Evolutionary conservation across 352 stramenopile species (phyloP).

Genomic region (Phytophthora rubi): DNA sequence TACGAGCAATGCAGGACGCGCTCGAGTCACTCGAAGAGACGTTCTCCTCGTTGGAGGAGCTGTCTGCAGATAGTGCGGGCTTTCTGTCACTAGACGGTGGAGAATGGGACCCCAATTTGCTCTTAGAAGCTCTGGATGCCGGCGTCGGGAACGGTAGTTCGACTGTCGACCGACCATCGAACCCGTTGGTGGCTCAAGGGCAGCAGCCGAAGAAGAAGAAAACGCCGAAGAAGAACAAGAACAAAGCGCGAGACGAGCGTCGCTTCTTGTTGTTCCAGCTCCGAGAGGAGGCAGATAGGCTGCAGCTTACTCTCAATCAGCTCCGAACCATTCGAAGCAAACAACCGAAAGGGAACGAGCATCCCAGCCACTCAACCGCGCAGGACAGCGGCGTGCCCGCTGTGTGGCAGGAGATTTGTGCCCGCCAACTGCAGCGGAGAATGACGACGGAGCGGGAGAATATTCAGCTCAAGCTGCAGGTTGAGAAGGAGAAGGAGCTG

Average conservation of each 20-base stretch:
- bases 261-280: background rate
- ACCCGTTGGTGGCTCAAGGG: background rate
- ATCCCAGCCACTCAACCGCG: background rate
- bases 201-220: background rate
- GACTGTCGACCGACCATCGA: background rate
- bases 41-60: constrained; percentile 27
- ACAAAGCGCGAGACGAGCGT: background rate
- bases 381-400: background rate
- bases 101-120: constrained; percentile 2
- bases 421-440: constrained; percentile 15
- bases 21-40: constrained; percentile 1
- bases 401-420: constrained; percentile 36
- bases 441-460: constrained; percentile 34
- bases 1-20: background rate
- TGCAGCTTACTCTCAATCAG: constrained; percentile 5
- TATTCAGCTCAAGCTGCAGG: constrained; percentile 28
- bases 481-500: constrained; percentile 31
- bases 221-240: background rate
- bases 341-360: background rate
- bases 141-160: background rate
- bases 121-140: constrained; percentile 8
- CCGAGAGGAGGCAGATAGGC: background rate
- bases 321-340: constrained; percentile 4
- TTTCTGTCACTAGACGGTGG: background rate
- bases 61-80: background rate